phyloP scores from a whole-genome alignment of 179 eudicot species.

The Silene vulgaris region DNA sequence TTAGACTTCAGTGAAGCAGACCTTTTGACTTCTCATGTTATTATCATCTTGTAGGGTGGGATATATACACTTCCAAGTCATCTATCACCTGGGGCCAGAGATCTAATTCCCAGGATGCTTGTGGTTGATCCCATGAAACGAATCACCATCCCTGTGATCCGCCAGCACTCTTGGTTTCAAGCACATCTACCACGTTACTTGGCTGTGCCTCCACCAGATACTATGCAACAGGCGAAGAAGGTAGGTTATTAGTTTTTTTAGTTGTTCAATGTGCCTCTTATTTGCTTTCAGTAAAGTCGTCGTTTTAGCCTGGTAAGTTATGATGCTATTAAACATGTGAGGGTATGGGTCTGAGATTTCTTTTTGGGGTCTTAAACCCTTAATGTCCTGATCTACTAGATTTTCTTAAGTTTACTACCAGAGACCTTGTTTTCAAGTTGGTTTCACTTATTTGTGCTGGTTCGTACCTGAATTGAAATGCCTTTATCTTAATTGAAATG shows the following conservation, averaged over 20 bases:
- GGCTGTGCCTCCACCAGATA: slow-evolving; percentile 95
- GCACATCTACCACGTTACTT: slow-evolving; percentile 90
- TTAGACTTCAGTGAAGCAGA: too few species aligned
- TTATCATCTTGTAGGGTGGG: slow-evolving; percentile 51
- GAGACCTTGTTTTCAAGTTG: background rate
- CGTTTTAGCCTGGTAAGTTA: background rate
- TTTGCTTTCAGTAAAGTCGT: slow-evolving; percentile 19
- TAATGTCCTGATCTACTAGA: background rate
- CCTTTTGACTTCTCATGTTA: slow-evolving; percentile 8
- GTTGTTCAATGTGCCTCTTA: background rate
- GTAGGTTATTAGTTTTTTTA: slow-evolving; percentile 28
- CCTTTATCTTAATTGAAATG: too few species aligned
- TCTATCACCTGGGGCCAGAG: slow-evolving; percentile 69
- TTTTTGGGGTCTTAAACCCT: background rate
- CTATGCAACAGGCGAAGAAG: slow-evolving; percentile 89
- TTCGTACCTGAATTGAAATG: background rate
- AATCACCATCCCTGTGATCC: slow-evolving; percentile 76
- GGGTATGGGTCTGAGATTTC: background rate
- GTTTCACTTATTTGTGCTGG: background rate
- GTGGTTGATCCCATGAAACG: slow-evolving; percentile 80
- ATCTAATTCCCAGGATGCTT: slow-evolving; percentile 84
- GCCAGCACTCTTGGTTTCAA: slow-evolving; percentile 80
- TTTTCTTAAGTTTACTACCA: background rate
- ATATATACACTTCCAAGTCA: slow-evolving; percentile 86
- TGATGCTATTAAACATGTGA: background rate